A percentile compares a stretch with the other conserved stretches of the same genome.
These are phyloP conservation scores for Taxillus chinensis DNA, from an alignment of 164 flowering plant species.

Conservation along the genomic window DNA sequence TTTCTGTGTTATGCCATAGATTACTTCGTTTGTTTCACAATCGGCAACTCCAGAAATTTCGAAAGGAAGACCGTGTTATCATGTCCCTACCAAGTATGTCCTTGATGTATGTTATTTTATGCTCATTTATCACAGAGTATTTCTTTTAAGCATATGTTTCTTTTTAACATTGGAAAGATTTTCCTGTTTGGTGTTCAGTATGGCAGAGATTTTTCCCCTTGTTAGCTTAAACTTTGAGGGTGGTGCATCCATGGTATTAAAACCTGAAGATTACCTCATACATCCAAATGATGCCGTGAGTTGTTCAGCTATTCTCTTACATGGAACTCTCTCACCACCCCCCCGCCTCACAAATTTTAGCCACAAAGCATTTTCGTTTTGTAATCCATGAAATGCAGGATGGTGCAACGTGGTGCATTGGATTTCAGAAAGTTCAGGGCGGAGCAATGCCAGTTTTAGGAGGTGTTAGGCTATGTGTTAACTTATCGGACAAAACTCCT, in stretches of 20 bases:
- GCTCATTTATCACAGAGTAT: neutral
- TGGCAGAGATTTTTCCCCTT: constrained; percentile 54
- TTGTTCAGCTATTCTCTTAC: constrained; percentile 1
- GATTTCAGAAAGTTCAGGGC: constrained; percentile 65
- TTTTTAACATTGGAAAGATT: constrained; percentile 3
- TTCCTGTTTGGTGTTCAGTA: constrained; percentile 25
- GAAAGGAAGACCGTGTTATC: neutral
- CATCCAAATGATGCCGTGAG: constrained; percentile 61
- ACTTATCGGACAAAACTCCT: no score
- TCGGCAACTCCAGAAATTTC: neutral
- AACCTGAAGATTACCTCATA: constrained; percentile 74
- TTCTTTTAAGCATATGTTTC: neutral
- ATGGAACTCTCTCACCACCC: neutral
- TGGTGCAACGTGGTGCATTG: constrained; percentile 83
- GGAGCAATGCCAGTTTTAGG: constrained; percentile 79
- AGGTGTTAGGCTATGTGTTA: no score
- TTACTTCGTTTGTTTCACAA: constrained; percentile 1
- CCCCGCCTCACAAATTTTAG: no score
- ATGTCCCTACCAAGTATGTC: neutral
- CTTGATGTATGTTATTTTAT: neutral
- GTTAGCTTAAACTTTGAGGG: constrained; percentile 77
- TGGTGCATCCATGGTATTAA: constrained; percentile 61
- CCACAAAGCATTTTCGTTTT: no score
- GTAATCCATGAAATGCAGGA: constrained; percentile 26
- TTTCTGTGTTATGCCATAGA: neutral